Base-by-base conservation (phyloP, 2,329 filamentous ascomycete species). In the Sporothrix brunneoviolacea region DNA sequence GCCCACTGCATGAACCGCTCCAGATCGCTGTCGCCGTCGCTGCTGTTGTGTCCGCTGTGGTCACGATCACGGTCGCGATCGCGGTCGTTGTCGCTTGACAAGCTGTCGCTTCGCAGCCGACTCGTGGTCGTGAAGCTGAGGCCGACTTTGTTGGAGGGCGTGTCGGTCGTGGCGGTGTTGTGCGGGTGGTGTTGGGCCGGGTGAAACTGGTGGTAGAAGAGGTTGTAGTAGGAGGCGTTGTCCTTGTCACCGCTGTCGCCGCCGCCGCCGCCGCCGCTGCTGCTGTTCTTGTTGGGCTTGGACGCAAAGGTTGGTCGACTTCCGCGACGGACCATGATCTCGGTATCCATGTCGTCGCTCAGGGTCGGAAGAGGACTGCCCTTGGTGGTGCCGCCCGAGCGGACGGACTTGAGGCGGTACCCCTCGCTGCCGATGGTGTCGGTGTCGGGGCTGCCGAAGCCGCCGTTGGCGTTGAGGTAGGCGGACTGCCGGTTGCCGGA, bases 1-100 rank as follows among this genome's bases (percentile, higher is more conserved):
- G 44, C 44, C 42, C 42, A 45, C 42, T 45, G 42, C 42, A 45
- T 35, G 21, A 36, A 45, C 13, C 42, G 42, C 16, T 45, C 42
- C 8, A 37, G 13, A 19, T 37, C 40, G 38, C 45, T 48, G 37
- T 40, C 45, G 27, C 36, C 41, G 28, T 42, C 30, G 19, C 21
- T 42, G 22, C 21, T 18, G 22, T 39, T n/a, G n/a, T n/a, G n/a
- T n/a, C n/a, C n/a, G n/a, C 10, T 38, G n/a, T 19, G 35, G 13
- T 7, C 22, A 6, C 13, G 38, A 27, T 19, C 28, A 9, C 22
- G 39, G 24, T 8, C 22, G 8, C 27, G 27, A 24, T 37, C 42
- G 8, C 42, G 35, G 2, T 16, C 42, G 8, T 21, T 36, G 32
- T 9, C 30, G 18, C 19, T 18, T 3, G 27, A 13, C 3, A 30